Evolutionary conservation across 176 grass and related monocot species (phyloP).

Genomic region (Ampelocalamus luodianensis): DNA sequence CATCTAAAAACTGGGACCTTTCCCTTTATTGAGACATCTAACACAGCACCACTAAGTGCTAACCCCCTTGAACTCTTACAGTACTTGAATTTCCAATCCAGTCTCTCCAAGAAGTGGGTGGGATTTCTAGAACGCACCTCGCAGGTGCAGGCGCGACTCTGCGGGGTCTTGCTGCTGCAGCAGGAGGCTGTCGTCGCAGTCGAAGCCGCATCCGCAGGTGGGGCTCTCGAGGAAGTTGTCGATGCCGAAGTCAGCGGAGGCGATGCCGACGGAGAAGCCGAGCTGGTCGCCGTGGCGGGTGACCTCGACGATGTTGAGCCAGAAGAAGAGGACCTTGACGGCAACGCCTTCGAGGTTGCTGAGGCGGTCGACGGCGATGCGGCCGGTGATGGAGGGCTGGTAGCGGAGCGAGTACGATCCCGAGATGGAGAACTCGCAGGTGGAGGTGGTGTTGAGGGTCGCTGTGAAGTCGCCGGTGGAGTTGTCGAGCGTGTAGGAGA

Average conservation of each 20-base stretch:
- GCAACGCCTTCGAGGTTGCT: conserved; percentile 66
- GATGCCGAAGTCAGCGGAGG: conserved; percentile 80
- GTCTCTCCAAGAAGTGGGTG: background rate
- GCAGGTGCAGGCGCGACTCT: conserved; percentile 33
- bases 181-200: conserved; percentile 52
- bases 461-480: conserved; percentile 82
- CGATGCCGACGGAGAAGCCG: conserved; percentile 88
- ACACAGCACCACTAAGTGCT: background rate
- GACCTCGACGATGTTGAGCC: conserved; percentile 95
- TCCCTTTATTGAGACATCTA: conserved; percentile 41
- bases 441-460: conserved; percentile 49
- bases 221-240: conserved; percentile 83
- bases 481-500: conserved; percentile 70
- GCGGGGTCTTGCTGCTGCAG: background rate
- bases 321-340: conserved; percentile 92
- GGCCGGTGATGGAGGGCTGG: conserved; percentile 70
- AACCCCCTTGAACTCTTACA: conserved; percentile 14
- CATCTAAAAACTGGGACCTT: conserved; percentile 47
- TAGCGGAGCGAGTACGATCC: conserved; percentile 89
- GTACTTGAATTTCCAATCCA: background rate
- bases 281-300: conserved; percentile 59
- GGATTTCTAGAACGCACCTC: conserved; percentile 61
- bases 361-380: conserved; percentile 59
- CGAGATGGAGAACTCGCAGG: conserved; percentile 79
- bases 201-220: conserved; percentile 84